Conservation (phyloP, 2,329 filamentous ascomycete genomes). For the Akanthomyces muscarius region DNA sequence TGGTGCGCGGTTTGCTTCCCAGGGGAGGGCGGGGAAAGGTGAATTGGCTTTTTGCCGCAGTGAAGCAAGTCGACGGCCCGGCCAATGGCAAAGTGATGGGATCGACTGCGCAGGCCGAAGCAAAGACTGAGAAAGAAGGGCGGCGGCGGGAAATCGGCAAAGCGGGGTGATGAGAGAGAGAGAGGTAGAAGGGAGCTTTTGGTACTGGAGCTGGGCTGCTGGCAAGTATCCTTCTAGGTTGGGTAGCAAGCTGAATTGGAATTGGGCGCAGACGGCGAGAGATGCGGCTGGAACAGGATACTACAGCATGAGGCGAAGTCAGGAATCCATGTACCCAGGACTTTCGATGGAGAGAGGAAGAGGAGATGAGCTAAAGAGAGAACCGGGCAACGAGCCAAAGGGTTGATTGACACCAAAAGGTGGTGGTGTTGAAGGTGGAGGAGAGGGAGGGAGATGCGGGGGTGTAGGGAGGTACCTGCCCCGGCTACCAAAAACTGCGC, state of each 20-base stretch:
- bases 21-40: not conserved
- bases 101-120: constrained; percentile 6
- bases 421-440: constrained; percentile 6
- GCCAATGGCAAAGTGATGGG: constrained; percentile 15
- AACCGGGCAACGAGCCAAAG: not conserved
- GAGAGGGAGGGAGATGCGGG: constrained; percentile 10
- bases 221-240: not conserved
- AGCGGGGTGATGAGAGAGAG: constrained; percentile 1
- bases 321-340: not conserved
- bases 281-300: not conserved
- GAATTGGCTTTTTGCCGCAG: constrained; percentile 1
- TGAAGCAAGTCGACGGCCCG: not conserved
- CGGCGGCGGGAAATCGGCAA: constrained; percentile 11
- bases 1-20: constrained; percentile 2
- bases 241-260: constrained; percentile 6
- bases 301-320: not conserved
- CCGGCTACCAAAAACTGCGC: not conserved
- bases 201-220: not conserved
- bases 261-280: not conserved
- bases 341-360: not conserved
- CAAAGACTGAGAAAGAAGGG: constrained; percentile 17
- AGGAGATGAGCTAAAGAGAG: not conserved
- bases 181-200: constrained; percentile 7
- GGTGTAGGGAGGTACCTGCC: constrained; percentile 2
- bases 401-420: constrained; percentile 2